Evolutionary conservation across 1,284 basidiomycete species (phyloP).

Genomic region (Pterula multifida): DNA sequence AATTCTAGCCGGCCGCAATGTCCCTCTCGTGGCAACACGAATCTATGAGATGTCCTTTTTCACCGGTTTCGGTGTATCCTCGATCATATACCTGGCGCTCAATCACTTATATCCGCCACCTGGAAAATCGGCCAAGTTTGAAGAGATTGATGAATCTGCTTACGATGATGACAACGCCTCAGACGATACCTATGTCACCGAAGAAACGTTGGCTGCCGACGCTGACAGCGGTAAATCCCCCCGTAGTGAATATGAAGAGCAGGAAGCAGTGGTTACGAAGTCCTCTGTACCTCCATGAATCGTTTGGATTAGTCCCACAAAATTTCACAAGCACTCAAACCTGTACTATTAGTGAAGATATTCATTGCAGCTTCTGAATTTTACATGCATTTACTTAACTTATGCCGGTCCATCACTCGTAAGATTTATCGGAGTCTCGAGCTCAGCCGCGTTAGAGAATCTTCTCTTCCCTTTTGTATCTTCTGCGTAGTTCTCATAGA

Average conservation of each 20-base stretch:
- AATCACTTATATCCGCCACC: constrained; percentile 48
- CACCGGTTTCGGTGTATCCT: constrained; percentile 64
- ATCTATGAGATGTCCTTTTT: constrained; percentile 72
- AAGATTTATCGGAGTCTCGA: not conserved
- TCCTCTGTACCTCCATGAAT: too few species aligned
- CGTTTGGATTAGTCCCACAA: too few species aligned
- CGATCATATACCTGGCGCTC: constrained; percentile 48
- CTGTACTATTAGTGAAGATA: too few species aligned
- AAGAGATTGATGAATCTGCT: constrained; percentile 50
- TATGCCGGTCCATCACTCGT: not conserved
- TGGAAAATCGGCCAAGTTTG: constrained; percentile 37
- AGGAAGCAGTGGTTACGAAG: too few species aligned
- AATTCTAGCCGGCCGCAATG: constrained; percentile 35
- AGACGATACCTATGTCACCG: not conserved
- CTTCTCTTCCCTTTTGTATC: constrained; percentile 62
- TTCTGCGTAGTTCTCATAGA: constrained; percentile 80
- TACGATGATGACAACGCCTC: constrained; percentile 7
- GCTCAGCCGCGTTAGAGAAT: not conserved
- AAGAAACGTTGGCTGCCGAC: not conserved
- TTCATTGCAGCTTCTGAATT: too few species aligned
- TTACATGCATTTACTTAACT: too few species aligned
- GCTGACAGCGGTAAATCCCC: too few species aligned
- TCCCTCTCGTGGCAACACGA: constrained; percentile 52
- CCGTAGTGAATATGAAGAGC: not conserved
- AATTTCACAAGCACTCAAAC: too few species aligned